These are phyloP conservation scores for Podosphaera xanthii DNA, from an alignment of 2,329 filamentous ascomycete species.

Conservation along the genomic window DNA sequence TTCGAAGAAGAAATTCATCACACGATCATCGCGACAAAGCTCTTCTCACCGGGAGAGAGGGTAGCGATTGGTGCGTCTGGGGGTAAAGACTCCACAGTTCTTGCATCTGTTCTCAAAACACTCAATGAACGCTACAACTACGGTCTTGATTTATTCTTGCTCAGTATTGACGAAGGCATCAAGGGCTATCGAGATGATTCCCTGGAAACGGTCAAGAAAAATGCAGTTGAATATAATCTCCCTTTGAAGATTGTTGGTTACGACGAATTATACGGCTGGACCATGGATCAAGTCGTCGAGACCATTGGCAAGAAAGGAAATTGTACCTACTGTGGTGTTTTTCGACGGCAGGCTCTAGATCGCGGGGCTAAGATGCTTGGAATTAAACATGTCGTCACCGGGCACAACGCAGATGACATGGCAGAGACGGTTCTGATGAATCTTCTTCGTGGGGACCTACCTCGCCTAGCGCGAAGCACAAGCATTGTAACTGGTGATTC, in stretches of 20 bases:
- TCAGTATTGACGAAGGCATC: slow-evolving; percentile 94
- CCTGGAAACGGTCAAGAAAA: slow-evolving; percentile 86
- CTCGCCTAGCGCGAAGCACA: slow-evolving; percentile 68
- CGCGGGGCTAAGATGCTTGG: slow-evolving; percentile 69
- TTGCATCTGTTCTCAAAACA: slow-evolving; percentile 84
- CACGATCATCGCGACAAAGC: slow-evolving; percentile 59
- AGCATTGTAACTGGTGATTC: slow-evolving; percentile 65
- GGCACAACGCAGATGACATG: slow-evolving; percentile 92
- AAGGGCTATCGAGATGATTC: slow-evolving; percentile 92
- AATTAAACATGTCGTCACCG: slow-evolving; percentile 86
- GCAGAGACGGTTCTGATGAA: slow-evolving; percentile 98
- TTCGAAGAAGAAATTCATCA: slow-evolving; percentile 91
- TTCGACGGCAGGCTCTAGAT: slow-evolving; percentile 80
- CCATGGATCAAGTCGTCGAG: slow-evolving; percentile 95
- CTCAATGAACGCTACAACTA: slow-evolving; percentile 80
- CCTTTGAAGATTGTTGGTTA: slow-evolving; percentile 82
- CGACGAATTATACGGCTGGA: slow-evolving; percentile 89
- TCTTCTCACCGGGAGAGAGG: slow-evolving; percentile 66
- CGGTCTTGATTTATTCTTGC: slow-evolving; percentile 59
- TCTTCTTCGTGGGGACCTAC: slow-evolving; percentile 68
- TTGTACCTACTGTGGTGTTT: slow-evolving; percentile 96
- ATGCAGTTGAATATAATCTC: slow-evolving; percentile 79
- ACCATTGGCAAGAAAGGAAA: slow-evolving; percentile 96
- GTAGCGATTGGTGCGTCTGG: slow-evolving; percentile 91
- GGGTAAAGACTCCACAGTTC: slow-evolving; percentile 90